phyloP scores from a whole-genome alignment of 176 grass and related monocot species.

The Elaeis guineensis region DNA sequence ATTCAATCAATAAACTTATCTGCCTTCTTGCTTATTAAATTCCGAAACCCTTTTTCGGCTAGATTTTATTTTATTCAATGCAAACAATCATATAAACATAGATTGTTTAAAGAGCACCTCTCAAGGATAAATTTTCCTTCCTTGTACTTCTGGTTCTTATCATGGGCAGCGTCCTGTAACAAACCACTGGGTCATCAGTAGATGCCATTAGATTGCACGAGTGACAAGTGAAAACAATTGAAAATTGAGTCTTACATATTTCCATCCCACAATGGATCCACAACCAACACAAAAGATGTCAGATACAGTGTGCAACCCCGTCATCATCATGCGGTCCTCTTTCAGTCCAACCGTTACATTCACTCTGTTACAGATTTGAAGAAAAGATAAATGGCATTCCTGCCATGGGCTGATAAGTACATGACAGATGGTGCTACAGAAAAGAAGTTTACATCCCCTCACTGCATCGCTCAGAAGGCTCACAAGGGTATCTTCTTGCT shows the following conservation, averaged over 20 bases:
- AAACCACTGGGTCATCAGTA: slow-evolving; percentile 14
- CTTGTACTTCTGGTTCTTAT: slow-evolving; percentile 91
- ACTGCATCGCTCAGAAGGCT: too few relatives aligned
- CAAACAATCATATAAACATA: not conserved
- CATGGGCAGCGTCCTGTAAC: slow-evolving; percentile 62
- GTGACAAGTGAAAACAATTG: slow-evolving; percentile 8
- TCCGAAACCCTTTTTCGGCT: too few relatives aligned
- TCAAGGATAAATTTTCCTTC: slow-evolving; percentile 98
- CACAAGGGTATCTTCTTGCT: too few relatives aligned
- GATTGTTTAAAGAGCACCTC: slow-evolving; percentile 39
- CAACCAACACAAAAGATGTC: slow-evolving; percentile 99
- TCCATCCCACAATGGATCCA: slow-evolving; percentile 97
- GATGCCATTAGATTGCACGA: slow-evolving; percentile 2
- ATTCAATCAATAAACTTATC: too few relatives aligned
- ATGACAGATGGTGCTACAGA: too few relatives aligned
- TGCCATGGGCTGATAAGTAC: too few relatives aligned
- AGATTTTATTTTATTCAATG: too few relatives aligned
- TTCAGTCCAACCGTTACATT: slow-evolving; percentile 79
- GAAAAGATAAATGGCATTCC: too few relatives aligned
- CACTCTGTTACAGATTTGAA: slow-evolving; percentile 40
- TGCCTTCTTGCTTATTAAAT: too few relatives aligned
- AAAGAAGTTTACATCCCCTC: too few relatives aligned
- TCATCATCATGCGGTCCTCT: slow-evolving; percentile 87
- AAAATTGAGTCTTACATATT: slow-evolving; percentile 68
- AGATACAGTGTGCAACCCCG: slow-evolving; percentile 89